Conservation (phyloP, 805 yeast genomes). For the Metschnikowia corniflorae region DNA sequence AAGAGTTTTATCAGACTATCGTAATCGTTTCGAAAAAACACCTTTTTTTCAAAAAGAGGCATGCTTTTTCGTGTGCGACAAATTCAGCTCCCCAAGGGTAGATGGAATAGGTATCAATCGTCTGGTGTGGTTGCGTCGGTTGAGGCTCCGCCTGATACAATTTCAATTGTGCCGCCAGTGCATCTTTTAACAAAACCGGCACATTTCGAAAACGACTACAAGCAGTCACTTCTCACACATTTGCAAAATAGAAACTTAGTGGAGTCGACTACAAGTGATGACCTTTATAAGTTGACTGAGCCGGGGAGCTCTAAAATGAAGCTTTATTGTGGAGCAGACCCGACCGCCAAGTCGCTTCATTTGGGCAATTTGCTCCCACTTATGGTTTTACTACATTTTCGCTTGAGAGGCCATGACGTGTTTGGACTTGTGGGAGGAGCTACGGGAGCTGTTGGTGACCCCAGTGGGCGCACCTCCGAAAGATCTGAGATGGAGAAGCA, state of each 20-base stretch:
- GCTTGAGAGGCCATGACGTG: conserved; percentile 79
- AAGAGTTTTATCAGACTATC: too few species aligned
- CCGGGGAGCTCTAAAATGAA: conserved; percentile 39
- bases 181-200: conserved; percentile 22
- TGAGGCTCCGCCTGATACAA: conserved; percentile 27
- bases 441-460: conserved; percentile 95
- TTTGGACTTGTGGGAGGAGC: conserved; percentile 90
- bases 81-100: neutral
- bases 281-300: conserved; percentile 31
- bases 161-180: conserved; percentile 39
- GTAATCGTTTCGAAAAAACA: too few species aligned
- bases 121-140: conserved; percentile 10
- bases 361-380: conserved; percentile 88
- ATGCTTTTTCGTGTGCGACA: conserved; percentile 4
- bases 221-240: conserved; percentile 33
- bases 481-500: conserved; percentile 54
- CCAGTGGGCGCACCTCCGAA: conserved; percentile 85
- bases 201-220: conserved; percentile 21
- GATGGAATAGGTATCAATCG: conserved; percentile 10
- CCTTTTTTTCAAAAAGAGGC: too few species aligned
- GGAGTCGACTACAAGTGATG: conserved; percentile 38
- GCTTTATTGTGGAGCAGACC: conserved; percentile 94
- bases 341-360: conserved; percentile 86
- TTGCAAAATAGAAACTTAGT: conserved; percentile 35
- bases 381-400: conserved; percentile 79